These are phyloP conservation scores for Xylaria curta DNA, from an alignment of 495 filamentous ascomycete species.

Conservation along the genomic window DNA sequence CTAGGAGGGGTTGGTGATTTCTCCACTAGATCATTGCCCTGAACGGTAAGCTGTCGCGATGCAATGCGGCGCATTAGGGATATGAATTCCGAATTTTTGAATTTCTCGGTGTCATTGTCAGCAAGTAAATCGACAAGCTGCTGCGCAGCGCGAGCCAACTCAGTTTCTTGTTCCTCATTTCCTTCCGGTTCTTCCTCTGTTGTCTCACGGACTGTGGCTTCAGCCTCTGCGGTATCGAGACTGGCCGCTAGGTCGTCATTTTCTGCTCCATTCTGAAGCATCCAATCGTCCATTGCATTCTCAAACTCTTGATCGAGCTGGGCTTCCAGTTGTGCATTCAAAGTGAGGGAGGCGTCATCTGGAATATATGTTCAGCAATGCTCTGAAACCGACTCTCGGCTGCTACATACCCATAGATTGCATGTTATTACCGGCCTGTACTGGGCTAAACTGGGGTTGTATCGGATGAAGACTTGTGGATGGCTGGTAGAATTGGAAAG, in stretches of 20 bases:
- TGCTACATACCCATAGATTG: slow-evolving; percentile 14
- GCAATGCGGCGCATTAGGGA: slow-evolving; percentile 52
- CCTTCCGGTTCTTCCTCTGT: not conserved
- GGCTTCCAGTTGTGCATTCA: not conserved
- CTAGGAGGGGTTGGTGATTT: not conserved
- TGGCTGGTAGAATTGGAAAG: not conserved
- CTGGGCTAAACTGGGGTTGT: not conserved
- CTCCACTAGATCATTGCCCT: slow-evolving; percentile 48
- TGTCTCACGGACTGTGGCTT: slow-evolving; percentile 3
- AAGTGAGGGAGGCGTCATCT: not conserved
- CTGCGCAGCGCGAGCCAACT: slow-evolving; percentile 48
- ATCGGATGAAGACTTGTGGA: not conserved
- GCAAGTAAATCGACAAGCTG: slow-evolving; percentile 47
- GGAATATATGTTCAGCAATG: not conserved
- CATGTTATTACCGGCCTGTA: not conserved
- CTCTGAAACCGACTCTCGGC: not conserved
- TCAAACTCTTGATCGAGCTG: slow-evolving; percentile 17
- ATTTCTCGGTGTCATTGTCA: slow-evolving; percentile 48
- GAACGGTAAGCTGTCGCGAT: slow-evolving; percentile 46
- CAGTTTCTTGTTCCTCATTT: slow-evolving; percentile 33
- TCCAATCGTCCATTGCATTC: slow-evolving; percentile 26
- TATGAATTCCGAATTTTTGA: slow-evolving; percentile 52
- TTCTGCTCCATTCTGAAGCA: slow-evolving; percentile 19
- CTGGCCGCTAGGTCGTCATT: not conserved
- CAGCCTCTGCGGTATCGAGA: slow-evolving; percentile 4